phyloP scores from a whole-genome alignment of 2,329 filamentous ascomycete genomes.

The Aureobasidium melanogenum region DNA sequence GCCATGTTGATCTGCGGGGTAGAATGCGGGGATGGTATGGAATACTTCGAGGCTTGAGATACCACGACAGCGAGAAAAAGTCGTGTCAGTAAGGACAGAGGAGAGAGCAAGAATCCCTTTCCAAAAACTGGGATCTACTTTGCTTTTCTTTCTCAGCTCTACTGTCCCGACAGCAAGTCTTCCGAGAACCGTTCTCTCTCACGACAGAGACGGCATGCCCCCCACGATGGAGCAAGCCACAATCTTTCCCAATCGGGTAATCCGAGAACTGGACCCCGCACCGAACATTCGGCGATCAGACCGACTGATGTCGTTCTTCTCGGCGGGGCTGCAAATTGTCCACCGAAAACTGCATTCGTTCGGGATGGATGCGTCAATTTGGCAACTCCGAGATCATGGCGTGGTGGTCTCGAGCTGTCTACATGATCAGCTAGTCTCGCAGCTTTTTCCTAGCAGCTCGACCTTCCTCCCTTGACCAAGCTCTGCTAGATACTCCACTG shows the following conservation, averaged over 20 bases:
- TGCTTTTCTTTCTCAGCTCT: background rate
- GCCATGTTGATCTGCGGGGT: conserved; percentile 20
- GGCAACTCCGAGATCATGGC: conserved; percentile 1
- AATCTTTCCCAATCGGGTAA: background rate
- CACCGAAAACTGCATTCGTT: background rate
- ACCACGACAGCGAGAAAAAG: background rate
- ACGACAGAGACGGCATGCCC: background rate
- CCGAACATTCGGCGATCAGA: background rate
- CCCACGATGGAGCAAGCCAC: background rate
- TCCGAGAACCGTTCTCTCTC: background rate
- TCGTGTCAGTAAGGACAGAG: background rate
- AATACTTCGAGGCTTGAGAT: background rate
- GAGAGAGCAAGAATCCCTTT: background rate
- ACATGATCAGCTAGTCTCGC: background rate
- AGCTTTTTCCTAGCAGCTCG: background rate
- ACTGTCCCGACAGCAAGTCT: background rate
- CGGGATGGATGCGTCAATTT: background rate
- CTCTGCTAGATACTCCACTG: background rate
- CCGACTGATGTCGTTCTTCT: background rate
- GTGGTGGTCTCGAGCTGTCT: background rate
- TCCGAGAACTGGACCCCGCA: background rate
- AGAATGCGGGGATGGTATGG: background rate
- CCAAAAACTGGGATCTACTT: background rate
- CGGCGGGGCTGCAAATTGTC: background rate
- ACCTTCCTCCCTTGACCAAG: background rate